phyloP scores from a whole-genome alignment of 352 stramenopile genomes.

The Globisporangium carolinianum region DNA sequence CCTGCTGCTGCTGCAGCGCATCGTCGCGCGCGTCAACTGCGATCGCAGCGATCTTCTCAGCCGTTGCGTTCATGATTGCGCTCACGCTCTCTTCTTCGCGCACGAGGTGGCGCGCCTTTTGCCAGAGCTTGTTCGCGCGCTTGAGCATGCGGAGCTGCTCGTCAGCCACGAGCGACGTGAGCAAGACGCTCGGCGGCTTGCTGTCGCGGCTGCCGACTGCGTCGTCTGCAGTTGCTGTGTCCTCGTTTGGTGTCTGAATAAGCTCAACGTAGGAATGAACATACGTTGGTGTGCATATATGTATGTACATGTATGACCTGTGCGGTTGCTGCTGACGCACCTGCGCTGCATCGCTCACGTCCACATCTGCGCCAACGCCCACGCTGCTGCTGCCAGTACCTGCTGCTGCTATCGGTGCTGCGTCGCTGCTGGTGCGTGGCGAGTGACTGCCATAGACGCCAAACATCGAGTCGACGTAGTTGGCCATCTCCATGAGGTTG shows the following conservation, averaged over 20 bases:
- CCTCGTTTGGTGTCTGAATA: background rate
- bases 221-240: background rate
- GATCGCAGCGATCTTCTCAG: constrained; percentile 32
- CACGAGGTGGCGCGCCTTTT: constrained; percentile 48
- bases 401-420: background rate
- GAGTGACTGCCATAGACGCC: constrained; percentile 52
- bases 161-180: constrained; percentile 45
- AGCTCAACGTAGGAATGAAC: background rate
- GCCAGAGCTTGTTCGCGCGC: constrained; percentile 56
- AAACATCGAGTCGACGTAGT: constrained; percentile 74
- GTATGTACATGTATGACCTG: background rate
- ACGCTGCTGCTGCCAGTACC: background rate
- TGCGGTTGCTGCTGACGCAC: background rate
- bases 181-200: constrained; percentile 23
- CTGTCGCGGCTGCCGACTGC: background rate
- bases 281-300: background rate
- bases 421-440: background rate
- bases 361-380: background rate
- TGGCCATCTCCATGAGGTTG: constrained; percentile 75
- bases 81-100: constrained; percentile 52
- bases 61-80: constrained; percentile 33
- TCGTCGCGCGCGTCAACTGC: constrained; percentile 8
- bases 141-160: constrained; percentile 43
- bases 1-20: background rate
- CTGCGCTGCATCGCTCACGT: background rate